Evolutionary conservation across 2,329 filamentous ascomycete species (phyloP).

Genomic region (Scedosporium minutisporum): DNA sequence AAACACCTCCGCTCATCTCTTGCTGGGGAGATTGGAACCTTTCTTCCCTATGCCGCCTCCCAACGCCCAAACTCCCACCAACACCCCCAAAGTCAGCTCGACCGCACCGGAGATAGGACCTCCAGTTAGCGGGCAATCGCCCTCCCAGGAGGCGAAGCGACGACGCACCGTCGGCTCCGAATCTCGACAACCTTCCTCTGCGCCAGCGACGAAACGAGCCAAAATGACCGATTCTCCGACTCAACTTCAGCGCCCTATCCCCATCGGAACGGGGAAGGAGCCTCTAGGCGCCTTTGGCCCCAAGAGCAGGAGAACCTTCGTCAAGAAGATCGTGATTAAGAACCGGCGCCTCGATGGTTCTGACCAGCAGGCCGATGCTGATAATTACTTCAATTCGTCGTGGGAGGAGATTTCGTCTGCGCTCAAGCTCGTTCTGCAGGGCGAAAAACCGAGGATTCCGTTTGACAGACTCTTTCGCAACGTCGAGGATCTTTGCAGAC

Average conservation of each 20-base stretch:
- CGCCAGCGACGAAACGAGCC: not conserved
- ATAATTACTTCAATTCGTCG: constrained; percentile 68
- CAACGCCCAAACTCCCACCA: not conserved
- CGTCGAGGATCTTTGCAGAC: constrained; percentile 83
- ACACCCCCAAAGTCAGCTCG: not conserved
- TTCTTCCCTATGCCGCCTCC: not conserved
- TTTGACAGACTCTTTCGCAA: constrained; percentile 82
- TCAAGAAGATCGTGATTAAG: constrained; percentile 85
- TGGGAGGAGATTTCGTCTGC: constrained; percentile 67
- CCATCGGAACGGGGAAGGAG: not conserved
- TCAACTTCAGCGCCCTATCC: not conserved
- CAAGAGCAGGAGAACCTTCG: constrained; percentile 31
- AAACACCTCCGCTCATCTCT: not conserved
- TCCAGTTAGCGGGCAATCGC: not conserved
- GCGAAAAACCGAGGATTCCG: constrained; percentile 55
- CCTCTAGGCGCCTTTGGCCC: constrained; percentile 25
- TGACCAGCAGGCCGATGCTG: constrained; percentile 49
- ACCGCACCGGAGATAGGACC: not conserved
- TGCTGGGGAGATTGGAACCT: not conserved
- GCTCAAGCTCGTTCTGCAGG: constrained; percentile 62
- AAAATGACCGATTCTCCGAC: not conserved
- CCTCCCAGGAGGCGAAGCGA: not conserved
- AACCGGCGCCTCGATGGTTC: constrained; percentile 59
- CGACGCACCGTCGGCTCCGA: not conserved
- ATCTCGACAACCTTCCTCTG: not conserved